Evolutionary conservation across 2,329 filamentous ascomycete species (phyloP).

Genomic region (Aaosphaeria pasadenensis): DNA sequence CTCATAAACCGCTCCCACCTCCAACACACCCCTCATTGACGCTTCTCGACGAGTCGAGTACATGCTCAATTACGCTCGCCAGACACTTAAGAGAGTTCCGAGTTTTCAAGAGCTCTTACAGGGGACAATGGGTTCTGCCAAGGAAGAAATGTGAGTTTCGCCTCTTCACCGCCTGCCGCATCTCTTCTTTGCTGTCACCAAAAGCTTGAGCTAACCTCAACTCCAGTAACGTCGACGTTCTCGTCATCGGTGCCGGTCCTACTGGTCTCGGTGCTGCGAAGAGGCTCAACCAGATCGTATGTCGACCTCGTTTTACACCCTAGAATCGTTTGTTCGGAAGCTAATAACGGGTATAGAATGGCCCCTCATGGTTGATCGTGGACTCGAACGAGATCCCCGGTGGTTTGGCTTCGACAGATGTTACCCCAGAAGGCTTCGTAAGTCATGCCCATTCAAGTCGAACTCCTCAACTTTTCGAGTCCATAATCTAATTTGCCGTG

Average conservation of each 20-base stretch:
- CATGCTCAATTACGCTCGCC: constrained; percentile 38
- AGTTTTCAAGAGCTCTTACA: constrained; percentile 42
- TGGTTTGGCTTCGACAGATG: constrained; percentile 92
- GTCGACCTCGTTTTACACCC: constrained; percentile 30
- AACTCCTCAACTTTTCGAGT: no score
- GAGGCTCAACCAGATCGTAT: constrained; percentile 92
- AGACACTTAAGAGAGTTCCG: constrained; percentile 39
- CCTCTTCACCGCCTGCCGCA: constrained; percentile 25
- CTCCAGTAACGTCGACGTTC: constrained; percentile 83
- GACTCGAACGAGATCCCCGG: constrained; percentile 90
- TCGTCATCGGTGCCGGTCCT: constrained; percentile 96
- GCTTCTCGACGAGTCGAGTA: constrained; percentile 19
- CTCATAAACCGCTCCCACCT: not conserved
- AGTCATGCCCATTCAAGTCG: constrained; percentile 43
- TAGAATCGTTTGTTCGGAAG: not conserved
- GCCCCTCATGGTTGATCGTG: constrained; percentile 92
- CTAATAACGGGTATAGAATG: constrained; percentile 59
- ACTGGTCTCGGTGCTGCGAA: constrained; percentile 98
- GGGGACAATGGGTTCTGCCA: constrained; percentile 38
- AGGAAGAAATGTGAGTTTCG: constrained; percentile 38
- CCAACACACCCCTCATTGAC: constrained; percentile 8
- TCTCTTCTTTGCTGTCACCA: constrained; percentile 1
- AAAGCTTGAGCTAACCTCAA: constrained; percentile 16
- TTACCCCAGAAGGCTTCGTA: constrained; percentile 95
- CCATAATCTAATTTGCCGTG: constrained; percentile 14